A percentile compares a stretch with the other conserved stretches of the same genome.
phyloP scores from a whole-genome alignment of 768 basidiomycete species.

The Boletus patriciae region DNA sequence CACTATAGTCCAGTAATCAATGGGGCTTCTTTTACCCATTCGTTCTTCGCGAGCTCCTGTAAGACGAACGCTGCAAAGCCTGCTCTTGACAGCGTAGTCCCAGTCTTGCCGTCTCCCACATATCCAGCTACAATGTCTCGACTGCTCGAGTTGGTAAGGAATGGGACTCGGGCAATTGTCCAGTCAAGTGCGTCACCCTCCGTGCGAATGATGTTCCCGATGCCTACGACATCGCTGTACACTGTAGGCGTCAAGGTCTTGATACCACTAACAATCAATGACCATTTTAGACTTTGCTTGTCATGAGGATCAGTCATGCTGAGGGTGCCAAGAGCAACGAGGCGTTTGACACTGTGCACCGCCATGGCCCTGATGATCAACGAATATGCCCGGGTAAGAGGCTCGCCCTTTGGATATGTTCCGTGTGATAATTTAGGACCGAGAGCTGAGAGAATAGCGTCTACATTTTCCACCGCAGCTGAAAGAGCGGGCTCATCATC shows the following conservation, averaged over 20 bases:
- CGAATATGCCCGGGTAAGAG: slow-evolving; percentile 61
- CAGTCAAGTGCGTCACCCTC: slow-evolving; percentile 56
- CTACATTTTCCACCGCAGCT: slow-evolving; percentile 53
- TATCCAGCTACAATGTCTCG: slow-evolving; percentile 59
- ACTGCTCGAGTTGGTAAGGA: slow-evolving; percentile 51
- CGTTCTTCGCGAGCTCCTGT: slow-evolving; percentile 52
- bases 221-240: slow-evolving; percentile 68
- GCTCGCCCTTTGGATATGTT: slow-evolving; percentile 47
- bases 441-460: slow-evolving; percentile 66
- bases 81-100: slow-evolving; percentile 48
- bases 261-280: slow-evolving; percentile 39
- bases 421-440: slow-evolving; percentile 49
- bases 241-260: slow-evolving; percentile 49
- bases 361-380: slow-evolving; percentile 58
- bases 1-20: slow-evolving; percentile 24
- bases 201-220: slow-evolving; percentile 54
- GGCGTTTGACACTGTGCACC: slow-evolving; percentile 49
- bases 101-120: slow-evolving; percentile 60
- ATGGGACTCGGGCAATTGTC: slow-evolving; percentile 69
- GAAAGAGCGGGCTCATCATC: slow-evolving; percentile 50
- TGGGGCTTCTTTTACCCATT: slow-evolving; percentile 54
- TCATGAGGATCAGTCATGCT: slow-evolving; percentile 64
- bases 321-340: slow-evolving; percentile 66
- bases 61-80: slow-evolving; percentile 64
- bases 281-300: slow-evolving; percentile 45